These are phyloP conservation scores for Lactarius akahatsu DNA, from an alignment of 768 basidiomycete species.

Conservation along the genomic window DNA sequence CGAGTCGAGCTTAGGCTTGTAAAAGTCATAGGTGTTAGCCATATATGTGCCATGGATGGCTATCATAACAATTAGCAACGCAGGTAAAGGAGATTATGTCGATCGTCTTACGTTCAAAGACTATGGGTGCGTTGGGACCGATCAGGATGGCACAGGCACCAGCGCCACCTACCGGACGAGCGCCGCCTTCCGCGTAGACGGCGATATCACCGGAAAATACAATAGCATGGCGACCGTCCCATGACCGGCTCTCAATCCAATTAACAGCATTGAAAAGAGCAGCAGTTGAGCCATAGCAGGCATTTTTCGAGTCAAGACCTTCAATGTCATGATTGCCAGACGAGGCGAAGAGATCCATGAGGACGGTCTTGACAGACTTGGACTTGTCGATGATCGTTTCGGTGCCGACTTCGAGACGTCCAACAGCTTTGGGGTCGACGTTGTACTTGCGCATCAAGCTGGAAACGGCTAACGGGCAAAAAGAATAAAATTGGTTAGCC, in stretches of 20 bases:
- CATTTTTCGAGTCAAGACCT: slow-evolving; percentile 98
- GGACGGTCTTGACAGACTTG: slow-evolving; percentile 95
- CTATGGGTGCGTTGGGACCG: slow-evolving; percentile 93
- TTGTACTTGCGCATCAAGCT: slow-evolving; percentile 91
- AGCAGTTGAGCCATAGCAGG: slow-evolving; percentile 98
- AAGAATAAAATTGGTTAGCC: slow-evolving; percentile 3
- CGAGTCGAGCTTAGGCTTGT: slow-evolving; percentile 94
- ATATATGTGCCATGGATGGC: slow-evolving; percentile 96
- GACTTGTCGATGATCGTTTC: slow-evolving; percentile 99
- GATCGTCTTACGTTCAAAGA: slow-evolving; percentile 83
- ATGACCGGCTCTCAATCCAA: slow-evolving; percentile 94
- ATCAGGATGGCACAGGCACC: slow-evolving; percentile 94
- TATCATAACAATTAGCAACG: slow-evolving; percentile 36
- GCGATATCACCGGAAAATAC: slow-evolving; percentile 97
- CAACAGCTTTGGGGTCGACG: slow-evolving; percentile 94
- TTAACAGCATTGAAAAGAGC: slow-evolving; percentile 98
- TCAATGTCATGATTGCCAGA: slow-evolving; percentile 96
- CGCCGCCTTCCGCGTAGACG: slow-evolving; percentile 93
- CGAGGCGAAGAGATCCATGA: slow-evolving; percentile 96
- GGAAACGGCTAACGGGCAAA: slow-evolving; percentile 61
- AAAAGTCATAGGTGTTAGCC: slow-evolving; percentile 98
- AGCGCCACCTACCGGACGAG: slow-evolving; percentile 95
- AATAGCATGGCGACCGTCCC: slow-evolving; percentile 98
- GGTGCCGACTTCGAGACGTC: slow-evolving; percentile 96
- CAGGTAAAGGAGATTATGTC: background rate